Conservation (phyloP, 1,139 yeast genomes). For the Sugiyamaella neomexicana region DNA sequence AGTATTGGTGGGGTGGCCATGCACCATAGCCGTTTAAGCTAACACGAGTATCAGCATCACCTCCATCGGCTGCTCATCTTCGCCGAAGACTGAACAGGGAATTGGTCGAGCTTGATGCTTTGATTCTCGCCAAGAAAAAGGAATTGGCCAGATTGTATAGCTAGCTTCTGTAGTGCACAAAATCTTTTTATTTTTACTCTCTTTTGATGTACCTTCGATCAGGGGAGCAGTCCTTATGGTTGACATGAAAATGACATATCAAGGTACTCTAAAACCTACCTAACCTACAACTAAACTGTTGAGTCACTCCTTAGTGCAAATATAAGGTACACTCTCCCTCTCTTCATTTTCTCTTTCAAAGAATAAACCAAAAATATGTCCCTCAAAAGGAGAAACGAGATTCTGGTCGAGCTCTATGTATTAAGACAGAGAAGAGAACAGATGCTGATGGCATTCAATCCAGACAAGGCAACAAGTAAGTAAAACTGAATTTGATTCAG, state of each 20-base stretch:
- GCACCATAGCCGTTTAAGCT: not conserved
- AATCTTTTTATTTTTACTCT: too few species aligned
- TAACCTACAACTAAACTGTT: not conserved
- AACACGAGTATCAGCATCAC: conserved; percentile 1
- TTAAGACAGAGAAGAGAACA: not conserved
- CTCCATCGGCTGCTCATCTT: conserved; percentile 4
- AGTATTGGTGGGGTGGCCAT: not conserved
- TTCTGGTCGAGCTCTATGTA: not conserved
- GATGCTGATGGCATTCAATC: not conserved
- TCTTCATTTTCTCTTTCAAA: not conserved
- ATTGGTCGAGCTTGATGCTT: not conserved
- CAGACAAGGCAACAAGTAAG: conserved; percentile 2
- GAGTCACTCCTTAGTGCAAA: not conserved
- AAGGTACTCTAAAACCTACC: too few species aligned
- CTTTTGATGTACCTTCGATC: too few species aligned
- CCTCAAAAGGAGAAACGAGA: not conserved
- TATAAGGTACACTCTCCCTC: not conserved
- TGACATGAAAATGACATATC: too few species aligned
- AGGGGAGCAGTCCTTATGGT: too few species aligned
- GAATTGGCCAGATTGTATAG: not conserved
- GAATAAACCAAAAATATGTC: not conserved
- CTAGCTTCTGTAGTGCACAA: not conserved
- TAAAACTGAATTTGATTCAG: not conserved
- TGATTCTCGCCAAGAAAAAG: not conserved
- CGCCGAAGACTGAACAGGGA: conserved; percentile 1